These are phyloP conservation scores for Periconia digitata DNA, from an alignment of 2,329 filamentous ascomycete species.

Conservation along the genomic window DNA sequence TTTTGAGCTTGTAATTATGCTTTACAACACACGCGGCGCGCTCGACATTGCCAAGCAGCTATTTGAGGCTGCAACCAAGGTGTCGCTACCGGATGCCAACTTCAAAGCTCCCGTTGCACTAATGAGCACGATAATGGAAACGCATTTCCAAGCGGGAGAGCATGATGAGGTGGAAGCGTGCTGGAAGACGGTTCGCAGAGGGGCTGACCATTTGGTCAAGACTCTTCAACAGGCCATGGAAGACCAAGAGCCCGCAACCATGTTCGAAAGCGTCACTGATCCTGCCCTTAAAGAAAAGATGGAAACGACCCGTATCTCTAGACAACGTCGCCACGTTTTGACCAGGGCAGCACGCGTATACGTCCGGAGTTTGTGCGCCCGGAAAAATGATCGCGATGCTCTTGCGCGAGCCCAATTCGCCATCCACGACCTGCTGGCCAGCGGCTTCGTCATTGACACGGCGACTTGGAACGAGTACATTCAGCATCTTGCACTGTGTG, in stretches of 20 bases:
- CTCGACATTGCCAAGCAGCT: slow-evolving; percentile 43
- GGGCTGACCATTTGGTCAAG: slow-evolving; percentile 49
- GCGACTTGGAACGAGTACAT: slow-evolving; percentile 81
- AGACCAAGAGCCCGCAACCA: slow-evolving; percentile 22
- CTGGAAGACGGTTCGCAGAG: slow-evolving; percentile 65
- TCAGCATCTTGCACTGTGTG: slow-evolving; percentile 63
- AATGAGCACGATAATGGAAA: slow-evolving; percentile 64
- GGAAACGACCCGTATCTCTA: slow-evolving; percentile 24
- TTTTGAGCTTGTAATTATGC: slow-evolving; percentile 58
- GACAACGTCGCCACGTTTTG: slow-evolving; percentile 52
- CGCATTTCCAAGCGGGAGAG: slow-evolving; percentile 60
- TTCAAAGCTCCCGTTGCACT: slow-evolving; percentile 42
- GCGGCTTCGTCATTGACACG: slow-evolving; percentile 74
- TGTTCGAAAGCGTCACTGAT: slow-evolving; percentile 25
- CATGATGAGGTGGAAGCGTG: slow-evolving; percentile 63
- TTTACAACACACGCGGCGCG: slow-evolving; percentile 53
- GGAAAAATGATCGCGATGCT: slow-evolving; percentile 48
- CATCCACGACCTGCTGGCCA: slow-evolving; percentile 58
- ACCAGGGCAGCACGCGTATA: slow-evolving; percentile 53
- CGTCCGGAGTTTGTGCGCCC: slow-evolving; percentile 54
- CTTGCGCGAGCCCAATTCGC: slow-evolving; percentile 33
- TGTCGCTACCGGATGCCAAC: slow-evolving; percentile 5
- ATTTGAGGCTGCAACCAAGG: slow-evolving; percentile 20
- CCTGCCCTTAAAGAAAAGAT: slow-evolving; percentile 18
- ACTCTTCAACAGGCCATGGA: slow-evolving; percentile 38